Evolutionary conservation across 2,329 filamentous ascomycete species (phyloP).

Genomic region (Cladophialophora bantiana): DNA sequence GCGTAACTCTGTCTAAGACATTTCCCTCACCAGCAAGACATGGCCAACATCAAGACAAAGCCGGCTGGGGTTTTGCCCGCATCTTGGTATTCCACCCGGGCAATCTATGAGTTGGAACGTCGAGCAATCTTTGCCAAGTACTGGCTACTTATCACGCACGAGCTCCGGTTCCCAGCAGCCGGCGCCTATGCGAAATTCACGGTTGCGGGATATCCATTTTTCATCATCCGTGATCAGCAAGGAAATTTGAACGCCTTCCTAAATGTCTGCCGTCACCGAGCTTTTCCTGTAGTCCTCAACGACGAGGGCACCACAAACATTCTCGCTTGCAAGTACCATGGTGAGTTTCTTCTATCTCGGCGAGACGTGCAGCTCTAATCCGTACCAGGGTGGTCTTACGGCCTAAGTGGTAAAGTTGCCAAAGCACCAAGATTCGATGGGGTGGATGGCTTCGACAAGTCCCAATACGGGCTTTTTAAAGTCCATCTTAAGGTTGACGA

Average conservation of each 20-base stretch:
- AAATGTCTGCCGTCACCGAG: conserved; percentile 68
- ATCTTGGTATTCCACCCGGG: conserved; percentile 58
- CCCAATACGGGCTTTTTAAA: conserved; percentile 61
- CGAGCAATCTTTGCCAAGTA: conserved; percentile 59
- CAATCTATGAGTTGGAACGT: conserved; percentile 60
- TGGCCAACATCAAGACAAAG: too few relatives aligned
- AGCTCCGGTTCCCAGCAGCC: conserved; percentile 56
- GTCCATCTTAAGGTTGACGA: conserved; percentile 34
- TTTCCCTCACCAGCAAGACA: too few relatives aligned
- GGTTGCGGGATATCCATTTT: conserved; percentile 60
- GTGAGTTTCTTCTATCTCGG: conserved; percentile 45
- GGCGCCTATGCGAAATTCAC: conserved; percentile 49
- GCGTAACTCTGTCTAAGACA: too few relatives aligned
- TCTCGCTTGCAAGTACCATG: conserved; percentile 67
- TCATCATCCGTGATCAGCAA: conserved; percentile 59
- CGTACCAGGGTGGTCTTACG: conserved; percentile 61
- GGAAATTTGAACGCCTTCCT: conserved; percentile 66
- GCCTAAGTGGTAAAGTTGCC: conserved; percentile 63
- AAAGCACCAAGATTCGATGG: conserved; percentile 67
- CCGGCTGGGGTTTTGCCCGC: conserved; percentile 45
- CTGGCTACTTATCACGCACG: conserved; percentile 52
- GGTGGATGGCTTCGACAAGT: conserved; percentile 64
- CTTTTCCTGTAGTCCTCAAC: conserved; percentile 59
- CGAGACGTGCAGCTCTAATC: not conserved
- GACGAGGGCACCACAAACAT: conserved; percentile 46